These are phyloP conservation scores for Epichloe sp. DNA, from an alignment of 2,329 filamentous ascomycete species.

Conservation along the genomic window DNA sequence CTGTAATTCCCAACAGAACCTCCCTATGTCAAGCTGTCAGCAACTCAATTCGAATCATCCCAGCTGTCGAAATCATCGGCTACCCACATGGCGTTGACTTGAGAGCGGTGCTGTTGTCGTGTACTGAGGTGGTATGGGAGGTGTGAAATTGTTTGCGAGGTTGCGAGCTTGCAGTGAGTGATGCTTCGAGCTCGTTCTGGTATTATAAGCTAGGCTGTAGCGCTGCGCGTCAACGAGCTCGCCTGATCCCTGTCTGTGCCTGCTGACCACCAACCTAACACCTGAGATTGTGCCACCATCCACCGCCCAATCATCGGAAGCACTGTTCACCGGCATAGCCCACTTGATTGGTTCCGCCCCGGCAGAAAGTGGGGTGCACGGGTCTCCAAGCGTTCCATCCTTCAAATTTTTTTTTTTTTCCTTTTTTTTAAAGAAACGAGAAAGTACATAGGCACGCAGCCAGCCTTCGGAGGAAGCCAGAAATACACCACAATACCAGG, in stretches of 20 bases:
- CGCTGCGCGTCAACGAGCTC: slow-evolving; percentile 23
- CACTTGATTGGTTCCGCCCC: slow-evolving; percentile 14
- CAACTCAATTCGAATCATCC: not conserved
- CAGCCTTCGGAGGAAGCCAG: not conserved
- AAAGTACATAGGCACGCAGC: not conserved
- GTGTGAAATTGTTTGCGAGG: slow-evolving; percentile 2
- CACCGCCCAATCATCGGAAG: slow-evolving; percentile 21
- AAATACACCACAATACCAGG: not conserved
- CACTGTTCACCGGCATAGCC: slow-evolving; percentile 14
- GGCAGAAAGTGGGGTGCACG: slow-evolving; percentile 7
- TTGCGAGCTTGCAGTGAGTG: not conserved
- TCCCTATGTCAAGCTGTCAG: slow-evolving; percentile 50
- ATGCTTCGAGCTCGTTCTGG: slow-evolving; percentile 5
- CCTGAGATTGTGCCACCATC: slow-evolving; percentile 16
- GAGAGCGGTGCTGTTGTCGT: not conserved
- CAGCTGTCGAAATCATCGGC: not conserved
- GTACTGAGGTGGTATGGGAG: not conserved
- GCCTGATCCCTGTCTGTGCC: not conserved
- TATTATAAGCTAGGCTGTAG: slow-evolving; percentile 21
- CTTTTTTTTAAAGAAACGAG: not conserved
- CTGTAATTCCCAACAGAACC: slow-evolving; percentile 93
- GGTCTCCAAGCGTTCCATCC: slow-evolving; percentile 15
- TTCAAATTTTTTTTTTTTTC: slow-evolving; percentile 29
- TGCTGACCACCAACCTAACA: not conserved
- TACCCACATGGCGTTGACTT: slow-evolving; percentile 5